Evolutionary conservation across 2,329 filamentous ascomycete species (phyloP).

Genomic region (Microsporum canis): DNA sequence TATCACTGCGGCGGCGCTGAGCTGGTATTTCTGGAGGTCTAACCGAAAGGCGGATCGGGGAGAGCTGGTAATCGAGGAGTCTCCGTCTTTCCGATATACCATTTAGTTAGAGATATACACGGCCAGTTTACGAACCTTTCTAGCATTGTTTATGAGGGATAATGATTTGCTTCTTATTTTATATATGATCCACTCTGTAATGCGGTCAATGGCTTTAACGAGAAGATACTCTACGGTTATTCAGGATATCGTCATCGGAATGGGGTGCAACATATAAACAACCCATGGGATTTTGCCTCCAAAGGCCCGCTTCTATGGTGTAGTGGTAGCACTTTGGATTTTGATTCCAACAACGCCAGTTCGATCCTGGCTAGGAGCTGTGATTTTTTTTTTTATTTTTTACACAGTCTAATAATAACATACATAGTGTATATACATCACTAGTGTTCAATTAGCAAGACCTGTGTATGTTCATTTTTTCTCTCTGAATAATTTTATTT

Average conservation of each 20-base stretch:
- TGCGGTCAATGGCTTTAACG: no score
- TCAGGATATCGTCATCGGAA: not conserved
- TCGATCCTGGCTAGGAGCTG: constrained; percentile 3
- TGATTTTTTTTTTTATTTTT: not conserved
- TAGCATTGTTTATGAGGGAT: no score
- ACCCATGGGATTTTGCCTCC: not conserved
- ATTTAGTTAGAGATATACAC: constrained; percentile 8
- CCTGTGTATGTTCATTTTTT: no score
- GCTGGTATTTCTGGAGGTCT: constrained; percentile 24
- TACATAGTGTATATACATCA: no score
- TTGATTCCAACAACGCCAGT: constrained; percentile 2
- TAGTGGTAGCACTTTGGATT: constrained; percentile 3
- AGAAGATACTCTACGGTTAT: no score
- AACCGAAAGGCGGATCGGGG: constrained; percentile 28
- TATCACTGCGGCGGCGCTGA: constrained; percentile 21
- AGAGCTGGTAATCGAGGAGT: constrained; percentile 26
- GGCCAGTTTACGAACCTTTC: no score
- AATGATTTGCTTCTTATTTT: no score
- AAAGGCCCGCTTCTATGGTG: not conserved
- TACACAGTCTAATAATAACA: not conserved
- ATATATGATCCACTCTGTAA: no score
- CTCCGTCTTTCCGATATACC: constrained; percentile 30
- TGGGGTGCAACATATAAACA: not conserved
- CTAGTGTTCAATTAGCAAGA: not conserved
- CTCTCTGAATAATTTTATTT: no score